A percentile compares a stretch with the other conserved stretches of the same genome.
Evolutionary conservation across 192 early-diverging fungal genomes (phyloP).

Genomic region (Oehlia diaphana): DNA sequence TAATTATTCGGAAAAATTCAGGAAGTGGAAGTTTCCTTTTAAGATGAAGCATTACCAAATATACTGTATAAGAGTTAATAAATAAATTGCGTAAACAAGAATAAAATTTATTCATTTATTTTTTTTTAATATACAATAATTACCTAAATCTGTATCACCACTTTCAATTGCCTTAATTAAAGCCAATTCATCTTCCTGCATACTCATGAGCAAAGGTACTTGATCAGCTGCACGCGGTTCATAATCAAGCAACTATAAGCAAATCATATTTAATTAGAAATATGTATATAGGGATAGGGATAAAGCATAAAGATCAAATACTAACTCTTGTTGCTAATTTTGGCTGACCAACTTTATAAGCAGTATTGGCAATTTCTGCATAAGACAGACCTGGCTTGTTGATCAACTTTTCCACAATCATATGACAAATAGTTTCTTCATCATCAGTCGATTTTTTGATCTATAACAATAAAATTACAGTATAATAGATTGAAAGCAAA

Average conservation of each 20-base stretch:
- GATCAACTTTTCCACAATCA: slow-evolving; percentile 78
- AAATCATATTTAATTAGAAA: neutral
- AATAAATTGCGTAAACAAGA: neutral
- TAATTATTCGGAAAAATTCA: slow-evolving; percentile 90
- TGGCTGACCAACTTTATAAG: slow-evolving; percentile 79
- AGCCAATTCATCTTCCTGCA: slow-evolving; percentile 88
- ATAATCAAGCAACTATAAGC: slow-evolving; percentile 76
- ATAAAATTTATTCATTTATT: neutral
- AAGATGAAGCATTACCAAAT: slow-evolving; percentile 88
- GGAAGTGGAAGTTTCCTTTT: slow-evolving; percentile 78
- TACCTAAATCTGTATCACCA: slow-evolving; percentile 92
- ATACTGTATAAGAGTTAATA: slow-evolving; percentile 53
- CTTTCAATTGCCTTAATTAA: slow-evolving; percentile 90
- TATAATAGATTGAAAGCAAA: slow-evolving; percentile 10
- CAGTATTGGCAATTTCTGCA: slow-evolving; percentile 90
- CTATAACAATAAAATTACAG: slow-evolving; percentile 34
- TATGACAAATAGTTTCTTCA: slow-evolving; percentile 80
- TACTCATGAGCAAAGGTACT: slow-evolving; percentile 90
- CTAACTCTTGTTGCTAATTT: slow-evolving; percentile 81
- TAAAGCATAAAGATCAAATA: neutral
- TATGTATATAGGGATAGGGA: neutral
- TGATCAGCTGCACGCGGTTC: slow-evolving; percentile 93
- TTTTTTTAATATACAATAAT: neutral
- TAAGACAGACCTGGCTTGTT: slow-evolving; percentile 77
- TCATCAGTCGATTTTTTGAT: slow-evolving; percentile 82